Evolutionary conservation across 2,329 filamentous ascomycete genomes (phyloP), one percentile per base, ranked within the genome.

Genomic region (Trematosphaeria pertusa): DNA sequence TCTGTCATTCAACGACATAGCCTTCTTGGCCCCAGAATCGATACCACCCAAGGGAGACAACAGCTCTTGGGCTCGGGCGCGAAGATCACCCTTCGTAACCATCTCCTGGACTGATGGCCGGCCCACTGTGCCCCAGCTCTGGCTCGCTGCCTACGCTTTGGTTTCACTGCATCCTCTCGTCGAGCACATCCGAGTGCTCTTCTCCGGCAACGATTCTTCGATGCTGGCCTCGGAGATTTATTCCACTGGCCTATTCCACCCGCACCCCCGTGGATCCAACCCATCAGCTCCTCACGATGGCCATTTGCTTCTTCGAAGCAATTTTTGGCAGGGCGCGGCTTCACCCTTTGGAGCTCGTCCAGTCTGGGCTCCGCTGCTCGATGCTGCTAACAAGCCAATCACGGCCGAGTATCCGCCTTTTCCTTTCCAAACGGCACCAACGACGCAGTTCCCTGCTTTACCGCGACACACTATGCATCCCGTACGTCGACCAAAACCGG

Each of bases 401-500:
- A 77, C 43, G 2, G 49, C 56, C 11, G 54, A 66, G 2, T 78
- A 74, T 24, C 76, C 76, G 2, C 40, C 68, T 2, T 71, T 75
- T 48, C 73, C 77, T 4, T 69, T 72, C 38, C 69, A 72, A 40
- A 73, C 71, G 53, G 73, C 76, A 19, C 71, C 80, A 49, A 79
- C 77, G 3, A 81, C 75, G 26, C 71, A 73, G 36, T 77, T 76
- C 42, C 75, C 75, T 10, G 66, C 74, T 4, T 65, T 78, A 44
- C 75, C 74, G 4, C 73, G 82, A 9, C 82, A 87, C 66, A 77
- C 83, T 9, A 85, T 82, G 71, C 88, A 92, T 71, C 88, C 88
- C 3, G 78, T 87, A 6, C 85, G 89, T 7, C 84, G 85, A 1
- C 79, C 84, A 24, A 92, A 93, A 74, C 88, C 89, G 4, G 74